Percentiles rank a stretch among this genome's conserved stretches.
Conservation (phyloP, 495 filamentous ascomycete genomes). For the Trichocladium uniseriatum region DNA sequence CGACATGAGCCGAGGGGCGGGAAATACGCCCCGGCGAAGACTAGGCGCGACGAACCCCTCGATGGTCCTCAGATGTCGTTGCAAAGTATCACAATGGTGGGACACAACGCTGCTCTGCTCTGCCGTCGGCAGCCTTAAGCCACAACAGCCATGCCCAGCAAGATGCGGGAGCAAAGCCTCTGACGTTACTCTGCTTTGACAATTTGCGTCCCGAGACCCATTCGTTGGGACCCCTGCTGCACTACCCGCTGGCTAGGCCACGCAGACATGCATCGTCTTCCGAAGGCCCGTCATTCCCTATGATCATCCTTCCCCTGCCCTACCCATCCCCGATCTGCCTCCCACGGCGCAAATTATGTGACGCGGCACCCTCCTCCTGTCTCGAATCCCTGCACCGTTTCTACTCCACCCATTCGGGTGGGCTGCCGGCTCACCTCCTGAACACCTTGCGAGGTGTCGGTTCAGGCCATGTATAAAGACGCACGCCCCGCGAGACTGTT, state of each 20-base stretch:
- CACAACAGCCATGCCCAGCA: not conserved
- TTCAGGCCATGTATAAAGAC: constrained; percentile 14
- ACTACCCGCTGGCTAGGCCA: constrained; percentile 11
- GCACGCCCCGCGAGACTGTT: constrained; percentile 9
- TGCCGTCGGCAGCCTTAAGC: not conserved
- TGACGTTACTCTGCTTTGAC: not conserved
- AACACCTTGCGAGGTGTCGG: not conserved
- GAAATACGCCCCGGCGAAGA: constrained; percentile 6
- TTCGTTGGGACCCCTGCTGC: constrained; percentile 16
- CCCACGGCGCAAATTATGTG: constrained; percentile 17
- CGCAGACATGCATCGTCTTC: constrained; percentile 10
- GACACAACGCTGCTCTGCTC: not conserved
- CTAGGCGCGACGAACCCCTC: not conserved
- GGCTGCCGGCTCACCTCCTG: constrained; percentile 12
- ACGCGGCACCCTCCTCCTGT: constrained; percentile 15
- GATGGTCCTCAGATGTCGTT: not conserved
- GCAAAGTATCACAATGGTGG: not conserved
- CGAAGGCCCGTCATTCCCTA: constrained; percentile 15
- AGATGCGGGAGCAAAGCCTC: not conserved
- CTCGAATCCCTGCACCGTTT: constrained; percentile 5
- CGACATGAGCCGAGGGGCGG: not conserved
- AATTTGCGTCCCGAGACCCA: constrained; percentile 1
- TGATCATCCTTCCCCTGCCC: constrained; percentile 3
- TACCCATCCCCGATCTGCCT: constrained; percentile 10
- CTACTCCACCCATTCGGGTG: constrained; percentile 18